Evolutionary conservation across 2,329 filamentous ascomycete species (phyloP).

Genomic region (Botryosphaeria agaves): DNA sequence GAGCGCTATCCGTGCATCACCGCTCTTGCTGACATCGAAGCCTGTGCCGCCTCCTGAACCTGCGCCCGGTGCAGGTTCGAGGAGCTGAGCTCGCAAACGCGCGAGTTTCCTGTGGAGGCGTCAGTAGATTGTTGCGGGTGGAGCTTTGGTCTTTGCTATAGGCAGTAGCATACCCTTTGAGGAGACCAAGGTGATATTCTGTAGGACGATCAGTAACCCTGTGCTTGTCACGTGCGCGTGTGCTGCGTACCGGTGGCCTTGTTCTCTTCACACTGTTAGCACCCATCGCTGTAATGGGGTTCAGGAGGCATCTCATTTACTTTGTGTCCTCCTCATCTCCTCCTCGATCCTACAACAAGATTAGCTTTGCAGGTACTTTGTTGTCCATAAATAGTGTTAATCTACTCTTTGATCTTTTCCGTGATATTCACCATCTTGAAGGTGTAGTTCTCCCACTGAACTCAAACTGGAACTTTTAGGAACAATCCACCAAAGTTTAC

Average conservation of each 20-base stretch:
- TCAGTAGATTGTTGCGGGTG: too few species aligned
- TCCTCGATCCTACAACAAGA: constrained; percentile 67
- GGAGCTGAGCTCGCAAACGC: constrained; percentile 78
- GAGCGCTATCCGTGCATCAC: constrained; percentile 88
- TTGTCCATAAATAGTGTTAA: too few species aligned
- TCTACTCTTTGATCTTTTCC: constrained; percentile 98
- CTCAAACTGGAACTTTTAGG: too few species aligned
- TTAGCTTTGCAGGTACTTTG: constrained; percentile 2
- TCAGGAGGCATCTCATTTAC: constrained; percentile 34
- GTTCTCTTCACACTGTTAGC: constrained; percentile 52
- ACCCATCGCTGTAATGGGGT: constrained; percentile 4
- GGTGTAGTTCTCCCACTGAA: too few species aligned
- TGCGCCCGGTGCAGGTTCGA: constrained; percentile 71
- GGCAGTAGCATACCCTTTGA: too few species aligned
- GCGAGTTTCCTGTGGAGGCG: constrained; percentile 62
- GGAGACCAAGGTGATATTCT: constrained; percentile 96
- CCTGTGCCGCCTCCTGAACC: constrained; percentile 65
- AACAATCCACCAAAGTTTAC: too few species aligned
- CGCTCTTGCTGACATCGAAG: constrained; percentile 83
- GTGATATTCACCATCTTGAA: constrained; percentile 92
- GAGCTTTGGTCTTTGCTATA: too few species aligned
- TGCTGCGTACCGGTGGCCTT: constrained; percentile 76
- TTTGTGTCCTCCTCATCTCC: constrained; percentile 98
- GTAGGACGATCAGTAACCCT: constrained; percentile 10
- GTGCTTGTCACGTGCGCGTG: too few species aligned